A percentile compares a stretch with the other conserved stretches of the same genome.
Evolutionary conservation across 164 flowering plant genomes (phyloP).

Genomic region (Akebia trifoliata): DNA sequence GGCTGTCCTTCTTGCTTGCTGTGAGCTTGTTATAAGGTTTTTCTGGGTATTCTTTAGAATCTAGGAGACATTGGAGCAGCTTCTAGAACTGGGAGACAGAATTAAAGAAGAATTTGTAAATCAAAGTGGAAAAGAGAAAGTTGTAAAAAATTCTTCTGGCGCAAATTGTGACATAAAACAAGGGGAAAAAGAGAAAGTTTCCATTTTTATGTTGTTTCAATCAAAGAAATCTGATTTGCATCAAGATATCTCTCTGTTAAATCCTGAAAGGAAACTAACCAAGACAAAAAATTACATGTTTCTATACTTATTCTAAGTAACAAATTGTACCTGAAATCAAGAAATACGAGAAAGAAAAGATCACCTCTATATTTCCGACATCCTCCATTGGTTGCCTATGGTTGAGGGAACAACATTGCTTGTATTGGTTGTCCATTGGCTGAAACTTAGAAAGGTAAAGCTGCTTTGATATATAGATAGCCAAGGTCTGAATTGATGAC

Average conservation of each 20-base stretch:
- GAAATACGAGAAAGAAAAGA: background rate
- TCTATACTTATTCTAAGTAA: too few species aligned
- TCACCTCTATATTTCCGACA: conserved; percentile 46
- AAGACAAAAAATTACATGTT: background rate
- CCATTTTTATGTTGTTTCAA: background rate
- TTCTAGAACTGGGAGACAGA: too few species aligned
- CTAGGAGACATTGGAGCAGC: conserved; percentile 41
- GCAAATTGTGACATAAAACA: background rate
- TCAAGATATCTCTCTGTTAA: background rate
- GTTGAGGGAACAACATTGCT: too few species aligned
- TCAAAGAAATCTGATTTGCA: background rate
- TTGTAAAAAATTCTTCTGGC: too few species aligned
- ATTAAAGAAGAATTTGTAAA: too few species aligned
- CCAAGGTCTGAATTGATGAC: too few species aligned
- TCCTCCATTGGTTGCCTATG: conserved; percentile 46
- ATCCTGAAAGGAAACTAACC: conserved; percentile 8
- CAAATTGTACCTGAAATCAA: conserved; percentile 2
- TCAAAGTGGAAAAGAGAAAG: too few species aligned
- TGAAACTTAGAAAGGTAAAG: too few species aligned
- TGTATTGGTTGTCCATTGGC: too few species aligned
- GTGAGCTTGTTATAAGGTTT: conserved; percentile 36
- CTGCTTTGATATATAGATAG: too few species aligned
- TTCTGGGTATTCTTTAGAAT: conserved; percentile 47
- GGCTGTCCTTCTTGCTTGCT: conserved; percentile 38
- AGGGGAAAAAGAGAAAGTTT: background rate